Percentiles rank a stretch among this genome's conserved stretches.
Evolutionary conservation across 352 stramenopile genomes (phyloP).

Genomic region (Pythium coloratum): DNA sequence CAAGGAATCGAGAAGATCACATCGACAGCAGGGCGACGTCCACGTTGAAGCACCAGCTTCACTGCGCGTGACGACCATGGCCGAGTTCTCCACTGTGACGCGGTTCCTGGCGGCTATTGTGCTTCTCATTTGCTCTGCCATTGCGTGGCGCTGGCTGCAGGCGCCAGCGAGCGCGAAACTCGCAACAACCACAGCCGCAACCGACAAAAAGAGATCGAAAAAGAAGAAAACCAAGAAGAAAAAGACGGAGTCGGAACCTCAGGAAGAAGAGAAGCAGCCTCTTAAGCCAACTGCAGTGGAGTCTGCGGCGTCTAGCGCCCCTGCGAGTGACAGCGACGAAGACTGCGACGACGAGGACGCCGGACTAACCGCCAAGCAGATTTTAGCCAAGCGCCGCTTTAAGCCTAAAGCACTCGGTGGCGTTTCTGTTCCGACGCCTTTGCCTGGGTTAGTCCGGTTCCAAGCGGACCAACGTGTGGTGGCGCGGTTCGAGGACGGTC

Average conservation of each 20-base stretch:
- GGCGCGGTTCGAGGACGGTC: slow-evolving; percentile 54
- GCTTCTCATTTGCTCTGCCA: slow-evolving; percentile 15
- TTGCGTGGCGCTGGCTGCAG: slow-evolving; percentile 23
- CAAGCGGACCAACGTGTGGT: slow-evolving; percentile 50
- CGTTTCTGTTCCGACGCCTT: slow-evolving; percentile 17
- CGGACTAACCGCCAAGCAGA: slow-evolving; percentile 54
- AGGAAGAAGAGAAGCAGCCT: not conserved
- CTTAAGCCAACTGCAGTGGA: not conserved
- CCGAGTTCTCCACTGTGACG: slow-evolving; percentile 24
- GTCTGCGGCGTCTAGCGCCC: slow-evolving; percentile 3
- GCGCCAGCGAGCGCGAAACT: not conserved
- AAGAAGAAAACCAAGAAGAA: slow-evolving; percentile 28
- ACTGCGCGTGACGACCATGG: slow-evolving; percentile 2
- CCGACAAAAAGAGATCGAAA: slow-evolving; percentile 23
- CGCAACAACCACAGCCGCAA: not conserved
- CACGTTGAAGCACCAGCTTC: slow-evolving; percentile 10
- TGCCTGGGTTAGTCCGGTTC: slow-evolving; percentile 30
- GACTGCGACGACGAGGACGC: slow-evolving; percentile 53
- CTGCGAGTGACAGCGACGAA: slow-evolving; percentile 34
- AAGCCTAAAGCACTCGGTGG: slow-evolving; percentile 56
- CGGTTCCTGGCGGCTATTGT: slow-evolving; percentile 20
- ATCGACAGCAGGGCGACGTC: not conserved
- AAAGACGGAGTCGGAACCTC: not conserved
- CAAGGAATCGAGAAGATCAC: slow-evolving; percentile 9
- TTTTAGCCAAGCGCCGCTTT: slow-evolving; percentile 64